These are phyloP conservation scores for Phoma herbarum DNA, from an alignment of 2,329 filamentous ascomycete genomes.

Conservation along the genomic window DNA sequence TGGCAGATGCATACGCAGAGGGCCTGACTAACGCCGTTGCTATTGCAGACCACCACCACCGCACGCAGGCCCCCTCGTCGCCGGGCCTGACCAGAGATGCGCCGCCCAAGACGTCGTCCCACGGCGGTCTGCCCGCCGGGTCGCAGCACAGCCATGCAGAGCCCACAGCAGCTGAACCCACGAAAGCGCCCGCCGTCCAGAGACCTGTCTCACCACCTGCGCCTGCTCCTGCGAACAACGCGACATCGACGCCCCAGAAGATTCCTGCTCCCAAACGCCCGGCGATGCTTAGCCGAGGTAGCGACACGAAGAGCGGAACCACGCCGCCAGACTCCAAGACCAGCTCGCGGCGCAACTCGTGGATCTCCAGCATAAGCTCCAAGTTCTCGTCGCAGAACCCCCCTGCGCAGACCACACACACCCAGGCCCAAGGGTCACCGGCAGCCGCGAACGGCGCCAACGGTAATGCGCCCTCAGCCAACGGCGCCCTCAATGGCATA, in stretches of 20 bases:
- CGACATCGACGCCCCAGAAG: conserved; percentile 38
- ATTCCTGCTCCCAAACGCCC: conserved; percentile 50
- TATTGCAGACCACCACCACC: conserved; percentile 48
- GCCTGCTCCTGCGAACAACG: conserved; percentile 25
- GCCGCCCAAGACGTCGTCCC: conserved; percentile 48
- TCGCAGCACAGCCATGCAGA: conserved; percentile 30
- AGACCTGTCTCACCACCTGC: conserved; percentile 30
- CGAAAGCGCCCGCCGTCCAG: conserved; percentile 30
- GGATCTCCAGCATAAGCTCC: conserved; percentile 92
- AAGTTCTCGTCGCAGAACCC: conserved; percentile 77
- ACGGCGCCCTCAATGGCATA: conserved; percentile 52
- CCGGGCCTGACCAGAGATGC: conserved; percentile 46
- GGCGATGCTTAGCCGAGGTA: conserved; percentile 53
- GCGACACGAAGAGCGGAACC: conserved; percentile 47
- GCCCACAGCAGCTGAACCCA: conserved; percentile 19
- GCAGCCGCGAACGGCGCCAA: conserved; percentile 54
- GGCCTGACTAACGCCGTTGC: conserved; percentile 28
- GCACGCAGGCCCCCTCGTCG: conserved; percentile 48
- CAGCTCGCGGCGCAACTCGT: conserved; percentile 72
- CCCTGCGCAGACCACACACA: conserved; percentile 44
- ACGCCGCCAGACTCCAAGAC: conserved; percentile 43
- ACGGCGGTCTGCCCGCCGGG: conserved; percentile 38
- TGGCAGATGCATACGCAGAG: conserved; percentile 17
- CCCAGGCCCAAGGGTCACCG: conserved; percentile 46
- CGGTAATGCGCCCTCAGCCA: conserved; percentile 62